phyloP scores from a whole-genome alignment of 371 early-diverging fungal genomes.

The Mucor sp. region DNA sequence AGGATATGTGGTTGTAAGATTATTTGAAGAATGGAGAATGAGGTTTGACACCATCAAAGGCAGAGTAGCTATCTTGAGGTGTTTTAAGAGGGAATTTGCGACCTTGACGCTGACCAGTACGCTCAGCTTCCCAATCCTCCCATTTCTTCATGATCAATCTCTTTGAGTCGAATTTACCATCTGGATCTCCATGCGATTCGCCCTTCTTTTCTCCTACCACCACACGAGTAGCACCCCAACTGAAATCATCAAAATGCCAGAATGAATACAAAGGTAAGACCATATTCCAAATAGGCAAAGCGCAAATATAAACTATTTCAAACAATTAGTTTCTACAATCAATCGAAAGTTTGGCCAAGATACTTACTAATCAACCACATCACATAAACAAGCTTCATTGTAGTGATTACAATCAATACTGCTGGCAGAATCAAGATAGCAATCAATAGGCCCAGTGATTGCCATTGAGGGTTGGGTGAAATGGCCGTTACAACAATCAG shows the following conservation, averaged over 20 bases:
- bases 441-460: constrained; percentile 71
- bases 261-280: constrained; percentile 91
- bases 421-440: constrained; percentile 81
- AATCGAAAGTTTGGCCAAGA: not conserved
- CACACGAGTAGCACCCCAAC: constrained; percentile 90
- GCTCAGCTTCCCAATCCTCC: constrained; percentile 76
- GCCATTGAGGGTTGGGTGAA: constrained; percentile 45
- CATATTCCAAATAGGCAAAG: constrained; percentile 97
- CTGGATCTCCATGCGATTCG: constrained; percentile 61
- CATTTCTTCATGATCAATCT: constrained; percentile 64
- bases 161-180: constrained; percentile 71
- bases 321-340: not conserved
- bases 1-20: not conserved
- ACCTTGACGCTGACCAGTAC: constrained; percentile 42
- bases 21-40: constrained; percentile 13
- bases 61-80: constrained; percentile 28
- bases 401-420: constrained; percentile 85
- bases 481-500: constrained; percentile 57
- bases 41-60: constrained; percentile 33
- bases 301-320: constrained; percentile 57
- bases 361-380: constrained; percentile 73
- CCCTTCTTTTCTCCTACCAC: constrained; percentile 72
- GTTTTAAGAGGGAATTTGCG: constrained; percentile 36
- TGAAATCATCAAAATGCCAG: constrained; percentile 98
- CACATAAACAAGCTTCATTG: constrained; percentile 80